Percentiles rank a stretch among this genome's conserved stretches.
Conservation (phyloP, 495 filamentous ascomycete genomes). For the Tetracladium marchalianum region DNA sequence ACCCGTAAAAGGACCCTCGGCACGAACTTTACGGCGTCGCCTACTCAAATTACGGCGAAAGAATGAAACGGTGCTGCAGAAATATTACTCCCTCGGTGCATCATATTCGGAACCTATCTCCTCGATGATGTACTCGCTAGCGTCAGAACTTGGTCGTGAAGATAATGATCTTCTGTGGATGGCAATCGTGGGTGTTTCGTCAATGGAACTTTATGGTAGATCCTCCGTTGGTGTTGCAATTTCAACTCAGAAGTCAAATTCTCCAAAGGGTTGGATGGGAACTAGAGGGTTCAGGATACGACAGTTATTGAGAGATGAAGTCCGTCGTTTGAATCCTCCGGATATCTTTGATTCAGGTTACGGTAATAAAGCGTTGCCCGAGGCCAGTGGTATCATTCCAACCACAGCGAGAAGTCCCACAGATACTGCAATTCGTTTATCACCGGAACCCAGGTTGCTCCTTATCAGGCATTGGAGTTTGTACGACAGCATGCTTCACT, state of each 20-base stretch:
- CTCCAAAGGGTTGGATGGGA: slow-evolving; percentile 69
- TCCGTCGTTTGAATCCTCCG: slow-evolving; percentile 83
- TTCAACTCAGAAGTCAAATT: slow-evolving; percentile 39
- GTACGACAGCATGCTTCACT: slow-evolving; percentile 98
- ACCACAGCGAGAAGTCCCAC: slow-evolving; percentile 81
- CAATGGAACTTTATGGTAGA: slow-evolving; percentile 83
- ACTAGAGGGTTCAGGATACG: slow-evolving; percentile 76
- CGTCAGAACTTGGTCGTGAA: slow-evolving; percentile 88
- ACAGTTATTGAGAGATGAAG: slow-evolving; percentile 82
- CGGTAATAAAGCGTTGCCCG: slow-evolving; percentile 38
- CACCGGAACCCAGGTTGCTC: slow-evolving; percentile 88
- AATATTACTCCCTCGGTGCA: slow-evolving; percentile 77
- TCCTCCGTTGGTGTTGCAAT: slow-evolving; percentile 72
- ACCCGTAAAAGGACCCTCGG: slow-evolving; percentile 52
- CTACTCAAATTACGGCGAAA: slow-evolving; percentile 66
- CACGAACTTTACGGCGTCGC: slow-evolving; percentile 56
- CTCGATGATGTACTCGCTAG: slow-evolving; percentile 84
- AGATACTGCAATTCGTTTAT: slow-evolving; percentile 85
- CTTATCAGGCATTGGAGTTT: slow-evolving; percentile 94
- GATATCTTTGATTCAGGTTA: slow-evolving; percentile 47
- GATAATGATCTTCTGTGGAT: slow-evolving; percentile 96
- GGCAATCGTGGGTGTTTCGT: slow-evolving; percentile 83
- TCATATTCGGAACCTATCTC: slow-evolving; percentile 94
- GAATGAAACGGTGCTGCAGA: slow-evolving; percentile 59
- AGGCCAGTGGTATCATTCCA: slow-evolving; percentile 68